Evolutionary conservation across 805 yeast genomes (phyloP), one percentile per base, ranked within the genome.

Genomic region (Candida easanensis): DNA sequence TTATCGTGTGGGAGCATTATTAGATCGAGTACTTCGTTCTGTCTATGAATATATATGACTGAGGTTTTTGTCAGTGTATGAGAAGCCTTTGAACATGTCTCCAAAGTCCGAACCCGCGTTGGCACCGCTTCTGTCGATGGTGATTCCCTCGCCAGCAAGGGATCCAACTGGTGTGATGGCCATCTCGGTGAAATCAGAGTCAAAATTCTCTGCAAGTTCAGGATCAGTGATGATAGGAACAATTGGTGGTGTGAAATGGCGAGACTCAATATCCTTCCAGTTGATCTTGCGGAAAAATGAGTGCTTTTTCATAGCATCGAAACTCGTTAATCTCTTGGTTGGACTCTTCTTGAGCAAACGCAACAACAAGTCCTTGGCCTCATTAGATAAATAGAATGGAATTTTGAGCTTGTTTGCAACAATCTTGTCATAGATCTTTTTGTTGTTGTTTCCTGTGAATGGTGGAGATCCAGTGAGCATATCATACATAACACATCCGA

Each of bases 401-500:
- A 82, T 68, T 42, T 73, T 77, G 28, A 82, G 66, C 49, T 81
- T 82, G 49, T 87, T 85, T 41, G 82, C 74, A 33, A 77, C 69
- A 23, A 88, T 82, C 60, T 87, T 88, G 49, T 84, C 87, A 66
- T 84, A 73, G 23, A 88, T 85, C 35, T 74, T 76, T 58, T 84
- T 82, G 56, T 84, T 83, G 54, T 84, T 85, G 42, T 76, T 82
- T 3, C 96, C 97, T 0, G 93, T 84, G 62, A 86, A 88, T 1
- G 96, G 96, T 0, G 97, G 96, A 37, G 81, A 73, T 0, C 96
- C 96, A 0, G 90, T 82, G 39, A 88, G 68, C 75, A 88, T 74
- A 60, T 89, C 96, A 55, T 68, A 85, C 38, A 82, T 67, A 6
- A 88, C 82, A 36, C 95, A 84, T 0, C 96, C 97, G 26, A 89